A percentile compares a stretch with the other conserved stretches of the same genome.
These are phyloP conservation scores for Ophiostoma angusticollis DNA, from an alignment of 2,329 filamentous ascomycete genomes.

Conservation along the genomic window DNA sequence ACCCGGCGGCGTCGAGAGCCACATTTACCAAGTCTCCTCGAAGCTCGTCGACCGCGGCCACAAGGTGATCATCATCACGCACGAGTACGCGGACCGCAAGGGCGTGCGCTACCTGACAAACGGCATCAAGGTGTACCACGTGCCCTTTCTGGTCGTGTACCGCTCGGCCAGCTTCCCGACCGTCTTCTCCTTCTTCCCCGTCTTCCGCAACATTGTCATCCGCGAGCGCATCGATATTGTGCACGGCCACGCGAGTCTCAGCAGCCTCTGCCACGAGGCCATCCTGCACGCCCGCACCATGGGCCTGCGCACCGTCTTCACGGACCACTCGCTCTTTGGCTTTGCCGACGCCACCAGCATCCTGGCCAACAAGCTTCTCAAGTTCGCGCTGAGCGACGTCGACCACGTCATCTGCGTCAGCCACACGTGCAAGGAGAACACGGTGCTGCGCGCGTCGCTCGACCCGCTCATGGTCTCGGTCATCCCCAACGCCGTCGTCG, in stretches of 20 bases:
- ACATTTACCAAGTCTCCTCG: slow-evolving; percentile 93
- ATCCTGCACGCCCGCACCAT: slow-evolving; percentile 92
- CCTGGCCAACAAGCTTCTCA: slow-evolving; percentile 89
- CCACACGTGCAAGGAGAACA: slow-evolving; percentile 98
- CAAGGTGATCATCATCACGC: slow-evolving; percentile 95
- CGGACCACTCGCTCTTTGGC: slow-evolving; percentile 92
- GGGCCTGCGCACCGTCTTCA: slow-evolving; percentile 91
- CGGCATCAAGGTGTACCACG: slow-evolving; percentile 94
- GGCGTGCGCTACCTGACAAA: slow-evolving; percentile 94
- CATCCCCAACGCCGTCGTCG: slow-evolving; percentile 93
- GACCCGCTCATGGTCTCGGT: slow-evolving; percentile 96
- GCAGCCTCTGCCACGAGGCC: slow-evolving; percentile 85
- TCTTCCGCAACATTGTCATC: slow-evolving; percentile 93
- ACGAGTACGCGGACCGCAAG: slow-evolving; percentile 81
- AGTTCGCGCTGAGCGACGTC: slow-evolving; percentile 91
- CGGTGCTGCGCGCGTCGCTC: slow-evolving; percentile 81
- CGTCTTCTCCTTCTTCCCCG: slow-evolving; percentile 95
- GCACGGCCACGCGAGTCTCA: slow-evolving; percentile 90
- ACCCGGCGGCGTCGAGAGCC: slow-evolving; percentile 89
- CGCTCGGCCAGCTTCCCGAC: slow-evolving; percentile 88
- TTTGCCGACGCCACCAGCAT: slow-evolving; percentile 96
- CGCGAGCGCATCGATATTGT: slow-evolving; percentile 94
- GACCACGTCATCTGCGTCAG: slow-evolving; percentile 98
- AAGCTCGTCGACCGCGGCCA: slow-evolving; percentile 96
- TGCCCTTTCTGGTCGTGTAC: slow-evolving; percentile 93